phyloP scores from a whole-genome alignment of 345 rosid genomes.

The Aquilaria sinensis region DNA sequence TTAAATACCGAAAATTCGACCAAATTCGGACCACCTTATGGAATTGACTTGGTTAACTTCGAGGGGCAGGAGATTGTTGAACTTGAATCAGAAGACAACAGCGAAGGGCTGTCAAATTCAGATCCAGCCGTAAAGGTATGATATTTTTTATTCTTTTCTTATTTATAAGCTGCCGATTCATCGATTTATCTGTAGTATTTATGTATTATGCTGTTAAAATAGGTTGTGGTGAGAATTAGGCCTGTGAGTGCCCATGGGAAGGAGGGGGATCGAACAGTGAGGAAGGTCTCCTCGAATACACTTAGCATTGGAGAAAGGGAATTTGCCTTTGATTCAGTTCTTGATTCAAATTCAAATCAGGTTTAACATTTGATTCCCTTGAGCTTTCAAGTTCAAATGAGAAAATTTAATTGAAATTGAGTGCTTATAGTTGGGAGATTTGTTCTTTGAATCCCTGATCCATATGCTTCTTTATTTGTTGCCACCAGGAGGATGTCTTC shows the following conservation, averaged over 20 bases:
- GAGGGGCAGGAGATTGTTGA: slow-evolving; percentile 25
- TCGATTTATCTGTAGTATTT: not conserved
- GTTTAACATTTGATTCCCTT: slow-evolving; percentile 20
- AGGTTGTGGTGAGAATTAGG: slow-evolving; percentile 87
- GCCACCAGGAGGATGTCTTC: slow-evolving; percentile 70
- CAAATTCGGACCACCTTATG: not conserved
- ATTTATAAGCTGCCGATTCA: not conserved
- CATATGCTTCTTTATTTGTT: slow-evolving; percentile 14
- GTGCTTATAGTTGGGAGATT: not conserved
- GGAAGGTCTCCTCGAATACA: slow-evolving; percentile 54
- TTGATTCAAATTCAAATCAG: slow-evolving; percentile 76
- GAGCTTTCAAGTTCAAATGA: not conserved
- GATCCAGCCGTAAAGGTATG: slow-evolving; percentile 80
- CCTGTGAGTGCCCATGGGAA: slow-evolving; percentile 36
- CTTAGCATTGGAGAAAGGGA: slow-evolving; percentile 52
- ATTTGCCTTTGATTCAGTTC: slow-evolving; percentile 72
- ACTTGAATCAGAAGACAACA: slow-evolving; percentile 21
- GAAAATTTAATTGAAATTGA: not conserved
- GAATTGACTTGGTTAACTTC: not conserved
- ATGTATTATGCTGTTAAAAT: slow-evolving; percentile 5
- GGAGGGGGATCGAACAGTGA: slow-evolving; percentile 35
- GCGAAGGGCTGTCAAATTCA: slow-evolving; percentile 20
- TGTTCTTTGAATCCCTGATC: slow-evolving; percentile 1
- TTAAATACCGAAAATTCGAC: not conserved
- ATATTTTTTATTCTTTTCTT: not conserved